Base-by-base conservation (phyloP, 805 yeast species). In the Yueomyces sp. region DNA sequence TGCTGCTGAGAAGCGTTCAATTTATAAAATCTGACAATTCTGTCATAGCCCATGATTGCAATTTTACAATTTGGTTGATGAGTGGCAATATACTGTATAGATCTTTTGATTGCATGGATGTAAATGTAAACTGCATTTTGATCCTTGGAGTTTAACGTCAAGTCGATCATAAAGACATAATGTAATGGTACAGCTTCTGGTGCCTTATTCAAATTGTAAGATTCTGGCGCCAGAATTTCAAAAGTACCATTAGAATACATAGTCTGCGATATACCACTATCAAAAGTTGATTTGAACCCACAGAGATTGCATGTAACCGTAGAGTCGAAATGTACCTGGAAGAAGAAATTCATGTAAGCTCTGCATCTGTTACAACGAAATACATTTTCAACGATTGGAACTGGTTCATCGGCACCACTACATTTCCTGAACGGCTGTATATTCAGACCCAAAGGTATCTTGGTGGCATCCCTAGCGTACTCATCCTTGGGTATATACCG, bases 291-390 rank as follows among this genome's bases (percentile, higher is more conserved):
- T 43, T 84, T 73, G 54, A 81, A 81, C 49, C 77, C 79, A 64
- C 97, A 90, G 54, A 90, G 73, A 62, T 88, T 88, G 67, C 97
- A 90, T 8, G 76, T 69, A 62, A 85, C 82, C 44, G 66, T 68
- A 41, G 77, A 73, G 26, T 79, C 77, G 42, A 70, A 70, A 4
- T 76, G 70, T 43, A 69, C 65, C 51, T 76, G 78, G 79, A 83
- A 80, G 29, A 79, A 74, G 2, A 96, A 90, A 57, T 88, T 90
- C 49, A 87, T 70, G 59, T 86, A 90, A 1, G 95, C 76, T 44
- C 95, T 75, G 63, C 97, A 90, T 47, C 96, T 79, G 49, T 77
- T 74, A 63, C 97, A 90, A 50, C 97, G 73, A 69, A 61, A 64
- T 76, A 73, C 38, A 6, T 45, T 44, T 29, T 40, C 8, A 4